These are phyloP conservation scores for Craterostigma plantagineum DNA, from an alignment of 257 asterid species.

Conservation along the genomic window DNA sequence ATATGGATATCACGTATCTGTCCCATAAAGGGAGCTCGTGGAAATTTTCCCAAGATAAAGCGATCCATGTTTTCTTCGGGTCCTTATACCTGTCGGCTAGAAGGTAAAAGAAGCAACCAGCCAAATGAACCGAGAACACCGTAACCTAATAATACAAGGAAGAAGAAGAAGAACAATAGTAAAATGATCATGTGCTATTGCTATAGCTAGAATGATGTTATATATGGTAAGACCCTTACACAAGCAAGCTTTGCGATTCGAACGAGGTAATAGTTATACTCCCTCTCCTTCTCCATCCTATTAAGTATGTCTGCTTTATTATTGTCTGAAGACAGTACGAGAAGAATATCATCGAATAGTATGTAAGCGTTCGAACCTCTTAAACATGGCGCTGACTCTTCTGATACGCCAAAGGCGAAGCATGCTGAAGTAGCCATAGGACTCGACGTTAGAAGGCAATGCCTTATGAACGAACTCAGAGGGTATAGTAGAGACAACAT, in stretches of 20 bases:
- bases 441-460: constrained; percentile 14
- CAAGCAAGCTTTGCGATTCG: constrained; percentile 70
- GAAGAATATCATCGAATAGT: too few species aligned
- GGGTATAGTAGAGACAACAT: constrained; percentile 38
- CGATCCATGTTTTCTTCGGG: constrained; percentile 69
- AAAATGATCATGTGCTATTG: too few species aligned
- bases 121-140: constrained; percentile 83
- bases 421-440: constrained; percentile 37
- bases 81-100: constrained; percentile 56
- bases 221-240: constrained; percentile 31
- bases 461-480: constrained; percentile 29
- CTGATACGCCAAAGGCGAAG: constrained; percentile 54
- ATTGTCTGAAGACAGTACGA: too few species aligned
- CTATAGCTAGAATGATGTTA: too few species aligned
- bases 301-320: too few species aligned
- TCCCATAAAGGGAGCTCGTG: constrained; percentile 42
- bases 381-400: constrained; percentile 30
- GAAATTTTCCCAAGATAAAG: constrained; percentile 46
- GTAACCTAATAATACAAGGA: constrained; percentile 38
- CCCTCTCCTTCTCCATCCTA: constrained; percentile 85
- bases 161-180: constrained; percentile 1
- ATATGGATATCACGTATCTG: constrained; percentile 62
- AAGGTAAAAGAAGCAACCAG: constrained; percentile 79
- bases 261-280: constrained; percentile 82
- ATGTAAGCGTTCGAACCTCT: too few species aligned